Percentiles rank a stretch among this genome's conserved stretches.
Evolutionary conservation across 441 rosid genomes (phyloP).

Genomic region (Eruca vesicaria): DNA sequence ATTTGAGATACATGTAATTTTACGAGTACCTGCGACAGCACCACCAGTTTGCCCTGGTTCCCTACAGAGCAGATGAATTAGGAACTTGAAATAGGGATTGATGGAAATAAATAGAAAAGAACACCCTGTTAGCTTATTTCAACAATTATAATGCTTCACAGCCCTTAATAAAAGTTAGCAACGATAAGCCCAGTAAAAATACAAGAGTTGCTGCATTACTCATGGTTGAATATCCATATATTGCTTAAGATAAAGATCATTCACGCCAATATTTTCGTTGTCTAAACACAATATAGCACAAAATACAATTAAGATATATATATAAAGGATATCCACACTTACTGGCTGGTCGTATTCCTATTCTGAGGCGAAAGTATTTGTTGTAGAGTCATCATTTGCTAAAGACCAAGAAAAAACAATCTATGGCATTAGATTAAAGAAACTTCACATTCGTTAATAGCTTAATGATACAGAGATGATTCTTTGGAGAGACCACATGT

Average conservation of each 20-base stretch:
- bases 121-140: not conserved
- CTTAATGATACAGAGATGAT: constrained; percentile 18
- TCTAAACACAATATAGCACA: not conserved
- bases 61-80: constrained; percentile 39
- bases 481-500: not conserved
- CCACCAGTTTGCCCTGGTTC: constrained; percentile 49
- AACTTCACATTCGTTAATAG: not conserved
- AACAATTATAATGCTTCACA: not conserved
- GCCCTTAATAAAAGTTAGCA: not conserved
- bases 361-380: constrained; percentile 51
- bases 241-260: not conserved
- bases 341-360: constrained; percentile 49
- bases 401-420: constrained; percentile 18
- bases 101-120: not conserved
- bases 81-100: not conserved
- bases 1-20: not conserved
- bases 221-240: not conserved
- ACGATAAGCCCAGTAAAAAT: not conserved
- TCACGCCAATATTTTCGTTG: not conserved
- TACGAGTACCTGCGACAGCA: constrained; percentile 44
- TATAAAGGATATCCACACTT: constrained; percentile 26
- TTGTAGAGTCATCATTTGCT: constrained; percentile 62
- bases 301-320: not conserved
- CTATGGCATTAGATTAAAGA: constrained; percentile 6
- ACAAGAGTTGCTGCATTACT: constrained; percentile 1